Evolutionary conservation across 148 eudicot species (phyloP).

Genomic region (Rhododendron kiyosumense): DNA sequence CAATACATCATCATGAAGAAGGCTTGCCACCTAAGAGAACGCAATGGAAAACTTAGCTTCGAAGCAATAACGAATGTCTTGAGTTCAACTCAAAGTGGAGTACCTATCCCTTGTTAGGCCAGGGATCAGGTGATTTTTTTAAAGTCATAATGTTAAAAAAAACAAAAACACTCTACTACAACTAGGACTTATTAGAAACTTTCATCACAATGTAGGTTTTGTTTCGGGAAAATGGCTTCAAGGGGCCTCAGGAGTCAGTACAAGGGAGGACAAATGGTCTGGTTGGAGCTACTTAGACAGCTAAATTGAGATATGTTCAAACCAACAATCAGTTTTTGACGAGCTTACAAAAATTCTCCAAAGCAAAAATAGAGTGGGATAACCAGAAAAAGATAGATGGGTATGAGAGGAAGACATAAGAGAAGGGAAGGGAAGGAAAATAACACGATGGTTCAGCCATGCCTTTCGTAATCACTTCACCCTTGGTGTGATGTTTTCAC

Average conservation of each 20-base stretch:
- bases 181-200: not conserved
- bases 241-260: not conserved
- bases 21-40: slow-evolving; percentile 81
- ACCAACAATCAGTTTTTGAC: not conserved
- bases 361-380: not conserved
- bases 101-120: not conserved
- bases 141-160: not conserved
- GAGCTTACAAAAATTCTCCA: not conserved
- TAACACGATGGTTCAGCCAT: not conserved
- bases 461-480: not conserved
- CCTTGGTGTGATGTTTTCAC: not conserved
- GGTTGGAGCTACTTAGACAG: not conserved
- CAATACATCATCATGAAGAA: slow-evolving; percentile 97
- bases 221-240: not conserved
- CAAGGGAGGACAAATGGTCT: not conserved
- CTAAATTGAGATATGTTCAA: not conserved
- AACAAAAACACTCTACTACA: not conserved
- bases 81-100: not conserved
- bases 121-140: not conserved
- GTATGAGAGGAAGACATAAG: not conserved
- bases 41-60: not conserved
- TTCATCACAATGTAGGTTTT: not conserved
- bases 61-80: not conserved
- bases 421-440: not conserved
- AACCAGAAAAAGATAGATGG: not conserved